These are phyloP conservation scores for Paramyrothecium roridum DNA, from an alignment of 2,329 filamentous ascomycete genomes.

Conservation along the genomic window DNA sequence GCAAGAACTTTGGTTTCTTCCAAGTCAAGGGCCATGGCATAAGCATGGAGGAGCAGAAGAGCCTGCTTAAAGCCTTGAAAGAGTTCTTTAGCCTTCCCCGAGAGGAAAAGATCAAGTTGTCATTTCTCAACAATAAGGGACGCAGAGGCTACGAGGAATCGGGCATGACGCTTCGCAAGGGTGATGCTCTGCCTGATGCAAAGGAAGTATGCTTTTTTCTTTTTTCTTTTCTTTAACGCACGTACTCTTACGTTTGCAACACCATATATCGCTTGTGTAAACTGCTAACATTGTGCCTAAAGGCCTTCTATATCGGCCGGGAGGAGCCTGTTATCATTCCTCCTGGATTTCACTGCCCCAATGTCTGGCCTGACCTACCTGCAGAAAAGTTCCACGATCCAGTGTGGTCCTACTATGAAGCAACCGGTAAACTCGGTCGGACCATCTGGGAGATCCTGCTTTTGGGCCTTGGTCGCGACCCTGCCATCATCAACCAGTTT, in stretches of 20 bases:
- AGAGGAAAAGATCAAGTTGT: slow-evolving; percentile 21
- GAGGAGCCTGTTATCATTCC: slow-evolving; percentile 18
- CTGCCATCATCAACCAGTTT: slow-evolving; percentile 11
- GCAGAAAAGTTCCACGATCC: slow-evolving; percentile 22
- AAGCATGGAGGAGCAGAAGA: slow-evolving; percentile 12
- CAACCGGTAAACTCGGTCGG: slow-evolving; percentile 15
- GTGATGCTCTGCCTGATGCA: slow-evolving; percentile 21
- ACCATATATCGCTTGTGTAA: background rate
- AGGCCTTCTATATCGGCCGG: slow-evolving; percentile 15
- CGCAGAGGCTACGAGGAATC: slow-evolving; percentile 22
- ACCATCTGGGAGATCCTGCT: slow-evolving; percentile 20
- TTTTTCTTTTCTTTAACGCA: background rate
- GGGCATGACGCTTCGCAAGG: slow-evolving; percentile 18
- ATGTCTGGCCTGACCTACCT: slow-evolving; percentile 25
- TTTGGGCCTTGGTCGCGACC: slow-evolving; percentile 15
- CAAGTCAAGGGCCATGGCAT: slow-evolving; percentile 26
- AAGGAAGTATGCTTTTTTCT: slow-evolving; percentile 10
- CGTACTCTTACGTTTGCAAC: background rate
- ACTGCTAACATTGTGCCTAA: background rate
- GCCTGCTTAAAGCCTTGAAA: slow-evolving; percentile 10
- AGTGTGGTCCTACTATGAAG: slow-evolving; percentile 18
- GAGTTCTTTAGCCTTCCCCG: slow-evolving; percentile 18
- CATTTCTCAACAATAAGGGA: slow-evolving; percentile 18
- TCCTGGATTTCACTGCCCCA: slow-evolving; percentile 22
- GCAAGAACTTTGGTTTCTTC: slow-evolving; percentile 25